Evolutionary conservation across 441 rosid genomes (phyloP).

Genomic region (Jatropha multifida): DNA sequence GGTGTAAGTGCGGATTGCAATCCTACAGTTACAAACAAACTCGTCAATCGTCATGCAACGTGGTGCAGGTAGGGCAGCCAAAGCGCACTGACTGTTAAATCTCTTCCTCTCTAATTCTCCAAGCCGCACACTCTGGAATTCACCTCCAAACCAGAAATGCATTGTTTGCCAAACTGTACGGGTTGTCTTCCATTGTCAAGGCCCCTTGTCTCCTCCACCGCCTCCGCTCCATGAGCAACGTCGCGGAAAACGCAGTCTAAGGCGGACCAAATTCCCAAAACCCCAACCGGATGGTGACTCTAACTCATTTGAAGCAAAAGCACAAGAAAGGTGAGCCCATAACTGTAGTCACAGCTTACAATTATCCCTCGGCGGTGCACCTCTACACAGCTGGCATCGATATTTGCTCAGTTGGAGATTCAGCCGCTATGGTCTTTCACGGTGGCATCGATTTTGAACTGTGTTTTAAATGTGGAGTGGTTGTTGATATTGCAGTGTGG

Average conservation of each 20-base stretch:
- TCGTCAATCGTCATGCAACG: background rate
- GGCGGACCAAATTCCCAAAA: constrained; percentile 71
- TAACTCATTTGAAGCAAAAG: constrained; percentile 60
- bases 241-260: constrained; percentile 75
- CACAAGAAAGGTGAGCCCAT: constrained; percentile 70
- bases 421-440: constrained; percentile 94
- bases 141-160: constrained; percentile 1
- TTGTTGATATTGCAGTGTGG: constrained; percentile 34
- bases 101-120: background rate
- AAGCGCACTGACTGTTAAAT: background rate
- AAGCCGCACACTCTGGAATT: background rate
- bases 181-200: background rate
- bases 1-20: no score
- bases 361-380: constrained; percentile 91
- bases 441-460: constrained; percentile 27
- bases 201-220: constrained; percentile 20
- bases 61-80: background rate
- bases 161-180: constrained; percentile 7
- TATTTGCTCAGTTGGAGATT: constrained; percentile 84
- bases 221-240: constrained; percentile 60
- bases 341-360: constrained; percentile 79
- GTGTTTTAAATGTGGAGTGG: constrained; percentile 8
- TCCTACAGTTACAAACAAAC: no score
- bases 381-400: constrained; percentile 85
- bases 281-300: constrained; percentile 62